Evolutionary conservation across 1,284 basidiomycete species (phyloP), one percentile per base, ranked within the genome.

Genomic region (Rhodotorula sp.): DNA sequence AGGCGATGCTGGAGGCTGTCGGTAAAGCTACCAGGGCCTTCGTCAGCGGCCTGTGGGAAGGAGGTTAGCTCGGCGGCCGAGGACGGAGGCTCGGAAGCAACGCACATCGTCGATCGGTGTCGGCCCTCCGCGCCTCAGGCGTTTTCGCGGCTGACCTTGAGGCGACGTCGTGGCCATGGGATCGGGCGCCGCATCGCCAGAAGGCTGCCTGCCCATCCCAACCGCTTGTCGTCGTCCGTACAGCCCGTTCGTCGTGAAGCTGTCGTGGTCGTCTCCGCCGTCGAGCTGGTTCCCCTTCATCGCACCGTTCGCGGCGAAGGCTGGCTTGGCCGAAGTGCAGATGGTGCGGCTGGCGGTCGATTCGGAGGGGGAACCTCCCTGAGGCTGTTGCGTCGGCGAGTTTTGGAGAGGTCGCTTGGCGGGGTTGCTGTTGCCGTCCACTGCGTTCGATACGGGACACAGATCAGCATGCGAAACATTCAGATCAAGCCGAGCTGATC

Each of bases 1-100:
- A 74, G 67, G 44, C 69, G 72, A 40, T 37, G 57, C 40, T 72
- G 70, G 1, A 72, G 52, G 54, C 56, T 54, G 16, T 55, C 50
- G 24, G 67, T 72, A 37, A 72, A 72, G 50, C 55, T 61, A 9
- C 68, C 68, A 5, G 64, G 61, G 13, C 68, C 68, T 10, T 70
- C 68, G 10, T 65, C 64, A 4, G n/a, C 62, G 22, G 47, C 31
- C 28, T 59, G 40, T 11, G 26, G 44, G 20, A 2, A 13, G 7
- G 4, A 3, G 15, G 20, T 24, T 30, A 37, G 46, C 11, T n/a
- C 20, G 9, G 30, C 30, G 20, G 28, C 24, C 31, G 26, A 31
- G n/a, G 4, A 26, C 9, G 28, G 26, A 20, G 44, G 50, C 4
- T 22, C 34, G 15, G 10, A 6, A 24, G 34, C 50, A 20, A 54